Conservation (phyloP, 176 grass and related monocot species). For the Rhipidocladum racemiflorum region DNA sequence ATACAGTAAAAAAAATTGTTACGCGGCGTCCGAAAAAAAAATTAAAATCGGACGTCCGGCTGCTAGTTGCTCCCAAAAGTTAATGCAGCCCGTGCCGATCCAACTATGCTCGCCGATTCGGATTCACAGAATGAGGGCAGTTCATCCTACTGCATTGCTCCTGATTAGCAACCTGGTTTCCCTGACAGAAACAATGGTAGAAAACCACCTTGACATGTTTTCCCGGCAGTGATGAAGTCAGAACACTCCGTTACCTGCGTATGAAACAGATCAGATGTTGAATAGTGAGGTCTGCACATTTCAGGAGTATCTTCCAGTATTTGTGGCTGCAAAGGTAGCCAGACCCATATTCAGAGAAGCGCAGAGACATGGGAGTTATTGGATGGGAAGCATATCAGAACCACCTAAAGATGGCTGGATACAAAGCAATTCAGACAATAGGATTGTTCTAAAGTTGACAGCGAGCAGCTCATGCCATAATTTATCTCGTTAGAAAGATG, state of each 20-base stretch:
- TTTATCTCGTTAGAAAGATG: no score
- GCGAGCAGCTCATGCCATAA: conserved; percentile 18
- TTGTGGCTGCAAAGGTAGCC: background rate
- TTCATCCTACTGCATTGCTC: background rate
- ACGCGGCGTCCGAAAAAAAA: no score
- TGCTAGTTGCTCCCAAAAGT: no score
- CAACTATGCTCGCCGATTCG: background rate
- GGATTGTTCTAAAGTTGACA: conserved; percentile 31
- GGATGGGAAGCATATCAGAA: conserved; percentile 14
- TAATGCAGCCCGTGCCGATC: background rate
- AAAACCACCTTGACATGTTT: background rate
- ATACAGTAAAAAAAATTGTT: no score
- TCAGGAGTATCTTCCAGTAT: background rate
- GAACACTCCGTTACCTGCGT: background rate
- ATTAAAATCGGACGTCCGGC: no score
- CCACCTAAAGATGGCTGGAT: background rate
- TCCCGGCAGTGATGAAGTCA: background rate
- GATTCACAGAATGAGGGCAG: background rate
- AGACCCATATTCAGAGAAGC: background rate
- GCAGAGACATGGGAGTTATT: background rate
- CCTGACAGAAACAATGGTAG: background rate
- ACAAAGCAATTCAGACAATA: conserved; percentile 1
- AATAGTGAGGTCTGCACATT: background rate
- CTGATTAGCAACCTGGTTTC: background rate
- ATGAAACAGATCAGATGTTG: background rate